phyloP scores from a whole-genome alignment of 345 rosid species.

The Salix koriyanagi region DNA sequence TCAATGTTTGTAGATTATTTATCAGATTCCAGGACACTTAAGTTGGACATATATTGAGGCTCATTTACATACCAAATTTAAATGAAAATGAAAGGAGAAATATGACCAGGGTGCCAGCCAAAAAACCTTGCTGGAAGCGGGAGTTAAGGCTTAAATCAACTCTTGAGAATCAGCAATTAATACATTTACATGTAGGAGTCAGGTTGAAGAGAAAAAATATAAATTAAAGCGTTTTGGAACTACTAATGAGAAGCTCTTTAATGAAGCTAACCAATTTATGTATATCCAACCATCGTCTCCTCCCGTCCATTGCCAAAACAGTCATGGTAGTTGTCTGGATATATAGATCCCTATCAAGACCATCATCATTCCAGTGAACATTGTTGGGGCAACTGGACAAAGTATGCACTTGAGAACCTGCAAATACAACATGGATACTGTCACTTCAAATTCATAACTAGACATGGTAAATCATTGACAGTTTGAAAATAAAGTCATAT shows the following conservation, averaged over 20 bases:
- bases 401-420: conserved; percentile 52
- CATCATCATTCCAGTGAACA: conserved; percentile 75
- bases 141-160: neutral
- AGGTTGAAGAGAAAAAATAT: neutral
- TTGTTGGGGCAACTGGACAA: conserved; percentile 52
- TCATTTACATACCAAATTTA: neutral
- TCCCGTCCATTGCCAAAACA: conserved; percentile 98
- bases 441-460: neutral
- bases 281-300: conserved; percentile 96
- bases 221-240: neutral
- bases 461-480: neutral
- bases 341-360: conserved; percentile 87
- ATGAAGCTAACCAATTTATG: conserved; percentile 60
- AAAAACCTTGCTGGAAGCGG: neutral
- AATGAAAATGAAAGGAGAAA: neutral
- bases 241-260: conserved; percentile 10
- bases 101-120: too few relatives aligned
- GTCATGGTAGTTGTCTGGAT: conserved; percentile 77
- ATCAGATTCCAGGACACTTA: neutral
- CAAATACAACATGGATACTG: conserved; percentile 14
- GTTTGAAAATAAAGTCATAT: neutral
- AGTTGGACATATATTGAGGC: neutral
- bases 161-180: neutral
- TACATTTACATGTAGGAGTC: neutral
- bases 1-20: neutral